phyloP scores from a whole-genome alignment of 2,329 filamentous ascomycete genomes.

The Penicillium thymicola region DNA sequence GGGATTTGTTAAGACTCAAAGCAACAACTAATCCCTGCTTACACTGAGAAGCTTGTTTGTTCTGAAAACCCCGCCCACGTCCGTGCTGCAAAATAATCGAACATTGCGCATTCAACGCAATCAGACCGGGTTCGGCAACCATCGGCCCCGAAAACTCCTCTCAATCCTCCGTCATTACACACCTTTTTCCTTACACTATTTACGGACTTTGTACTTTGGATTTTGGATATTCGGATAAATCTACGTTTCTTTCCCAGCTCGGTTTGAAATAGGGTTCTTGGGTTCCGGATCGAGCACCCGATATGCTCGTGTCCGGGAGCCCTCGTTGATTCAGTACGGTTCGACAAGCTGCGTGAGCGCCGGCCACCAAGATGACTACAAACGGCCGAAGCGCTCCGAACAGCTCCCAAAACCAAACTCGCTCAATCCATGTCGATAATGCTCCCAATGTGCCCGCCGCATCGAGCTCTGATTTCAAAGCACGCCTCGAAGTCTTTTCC shows the following conservation, averaged over 20 bases:
- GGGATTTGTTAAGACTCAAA: constrained; percentile 24
- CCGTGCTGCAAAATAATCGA: constrained; percentile 29
- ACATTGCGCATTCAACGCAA: constrained; percentile 24
- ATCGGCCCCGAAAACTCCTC: constrained; percentile 22
- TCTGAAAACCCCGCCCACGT: constrained; percentile 26
- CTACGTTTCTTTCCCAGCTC: constrained; percentile 4
- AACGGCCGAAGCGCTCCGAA: constrained; percentile 40
- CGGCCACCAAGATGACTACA: constrained; percentile 45
- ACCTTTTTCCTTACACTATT: background rate
- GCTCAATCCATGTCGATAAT: constrained; percentile 22
- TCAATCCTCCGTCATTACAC: background rate
- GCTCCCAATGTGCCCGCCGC: constrained; percentile 27
- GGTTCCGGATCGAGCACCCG: constrained; percentile 42
- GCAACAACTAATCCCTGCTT: constrained; percentile 22
- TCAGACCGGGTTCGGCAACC: constrained; percentile 24
- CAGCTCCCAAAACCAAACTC: constrained; percentile 29
- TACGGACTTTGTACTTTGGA: background rate
- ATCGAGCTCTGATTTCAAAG: constrained; percentile 29
- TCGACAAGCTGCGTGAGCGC: constrained; percentile 37
- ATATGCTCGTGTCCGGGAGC: constrained; percentile 42
- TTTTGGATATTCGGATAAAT: background rate
- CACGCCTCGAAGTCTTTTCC: constrained; percentile 42
- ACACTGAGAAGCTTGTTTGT: constrained; percentile 27
- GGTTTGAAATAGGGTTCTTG: constrained; percentile 23
- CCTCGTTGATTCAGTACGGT: constrained; percentile 40